Conservation (phyloP, 83 land plant species). For the Picea mariana region DNA sequence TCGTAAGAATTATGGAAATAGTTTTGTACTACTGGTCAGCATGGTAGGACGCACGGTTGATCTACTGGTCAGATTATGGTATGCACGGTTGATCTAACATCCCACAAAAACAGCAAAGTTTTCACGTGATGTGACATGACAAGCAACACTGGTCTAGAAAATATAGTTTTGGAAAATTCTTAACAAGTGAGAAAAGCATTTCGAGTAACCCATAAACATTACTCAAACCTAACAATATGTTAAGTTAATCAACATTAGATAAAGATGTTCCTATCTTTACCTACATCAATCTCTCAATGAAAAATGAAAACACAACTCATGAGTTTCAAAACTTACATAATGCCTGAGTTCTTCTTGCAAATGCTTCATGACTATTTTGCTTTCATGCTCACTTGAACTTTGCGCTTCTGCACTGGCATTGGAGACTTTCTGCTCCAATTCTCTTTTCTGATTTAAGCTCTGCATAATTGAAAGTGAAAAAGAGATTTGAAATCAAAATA, state of each 20-base stretch:
- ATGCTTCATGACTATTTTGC: slow-evolving; percentile 47
- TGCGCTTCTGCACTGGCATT: slow-evolving; percentile 20
- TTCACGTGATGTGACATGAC: too few relatives aligned
- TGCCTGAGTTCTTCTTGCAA: slow-evolving; percentile 64
- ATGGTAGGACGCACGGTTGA: too few relatives aligned
- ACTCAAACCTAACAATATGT: neutral
- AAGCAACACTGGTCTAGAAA: too few relatives aligned
- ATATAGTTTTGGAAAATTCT: neutral
- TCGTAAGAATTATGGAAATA: too few relatives aligned
- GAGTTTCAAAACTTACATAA: slow-evolving; percentile 42
- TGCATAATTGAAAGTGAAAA: slow-evolving; percentile 20
- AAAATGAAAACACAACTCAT: neutral
- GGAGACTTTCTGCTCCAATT: slow-evolving; percentile 36
- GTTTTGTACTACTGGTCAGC: too few relatives aligned
- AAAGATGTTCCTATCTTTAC: neutral
- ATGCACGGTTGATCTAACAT: too few relatives aligned
- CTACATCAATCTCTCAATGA: neutral
- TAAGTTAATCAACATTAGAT: neutral
- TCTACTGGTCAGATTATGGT: too few relatives aligned
- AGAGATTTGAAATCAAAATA: slow-evolving; percentile 1
- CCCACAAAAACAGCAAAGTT: too few relatives aligned
- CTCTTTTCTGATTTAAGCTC: slow-evolving; percentile 48
- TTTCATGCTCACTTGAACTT: slow-evolving; percentile 29
- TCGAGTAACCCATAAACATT: neutral
- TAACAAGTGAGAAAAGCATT: neutral